Percentiles rank a stretch among this genome's conserved stretches.
Conservation (phyloP, 2,329 filamentous ascomycete species). For the Hirsutella rhossiliensis region DNA sequence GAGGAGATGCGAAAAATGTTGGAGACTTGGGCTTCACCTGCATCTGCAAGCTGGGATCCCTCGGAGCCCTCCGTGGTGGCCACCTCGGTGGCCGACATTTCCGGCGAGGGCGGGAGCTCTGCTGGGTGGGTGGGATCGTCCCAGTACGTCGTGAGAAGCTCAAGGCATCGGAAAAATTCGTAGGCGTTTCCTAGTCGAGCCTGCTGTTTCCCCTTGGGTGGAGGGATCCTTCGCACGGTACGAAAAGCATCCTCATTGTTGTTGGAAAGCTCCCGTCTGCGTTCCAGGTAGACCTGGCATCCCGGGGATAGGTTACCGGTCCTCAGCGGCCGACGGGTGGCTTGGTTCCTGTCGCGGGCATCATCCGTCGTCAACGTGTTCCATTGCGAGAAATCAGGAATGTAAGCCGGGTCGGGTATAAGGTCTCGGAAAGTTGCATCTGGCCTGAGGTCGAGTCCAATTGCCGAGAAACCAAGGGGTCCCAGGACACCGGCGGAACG, state of each 20-base stretch:
- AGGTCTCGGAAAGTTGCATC: conserved; percentile 36
- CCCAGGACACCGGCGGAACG: conserved; percentile 28
- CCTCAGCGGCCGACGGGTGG: conserved; percentile 34
- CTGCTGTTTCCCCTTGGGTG: conserved; percentile 38
- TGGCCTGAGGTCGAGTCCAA: conserved; percentile 42
- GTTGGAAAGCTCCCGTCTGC: conserved; percentile 42
- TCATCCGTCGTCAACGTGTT: conserved; percentile 35
- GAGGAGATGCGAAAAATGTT: conserved; percentile 27
- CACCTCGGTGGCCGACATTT: conserved; percentile 12
- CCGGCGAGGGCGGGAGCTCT: conserved; percentile 19
- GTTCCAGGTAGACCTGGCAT: conserved; percentile 44
- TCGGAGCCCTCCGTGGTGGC: conserved; percentile 3
- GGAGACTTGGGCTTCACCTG: conserved; percentile 4
- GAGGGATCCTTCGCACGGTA: conserved; percentile 44
- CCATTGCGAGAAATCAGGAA: conserved; percentile 43
- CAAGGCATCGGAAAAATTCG: conserved; percentile 53
- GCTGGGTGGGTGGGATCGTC: conserved; percentile 40
- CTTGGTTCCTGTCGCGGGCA: conserved; percentile 33
- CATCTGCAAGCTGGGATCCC: conserved; percentile 1
- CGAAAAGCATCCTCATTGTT: conserved; percentile 48
- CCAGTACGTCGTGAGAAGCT: conserved; percentile 47
- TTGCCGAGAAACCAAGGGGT: conserved; percentile 39
- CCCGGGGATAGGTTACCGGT: conserved; percentile 45
- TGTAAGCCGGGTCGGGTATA: conserved; percentile 38
- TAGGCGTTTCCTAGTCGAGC: conserved; percentile 50